These are phyloP conservation scores for Cryphonectria nitschkei DNA, from an alignment of 2,329 filamentous ascomycete genomes.

Conservation along the genomic window DNA sequence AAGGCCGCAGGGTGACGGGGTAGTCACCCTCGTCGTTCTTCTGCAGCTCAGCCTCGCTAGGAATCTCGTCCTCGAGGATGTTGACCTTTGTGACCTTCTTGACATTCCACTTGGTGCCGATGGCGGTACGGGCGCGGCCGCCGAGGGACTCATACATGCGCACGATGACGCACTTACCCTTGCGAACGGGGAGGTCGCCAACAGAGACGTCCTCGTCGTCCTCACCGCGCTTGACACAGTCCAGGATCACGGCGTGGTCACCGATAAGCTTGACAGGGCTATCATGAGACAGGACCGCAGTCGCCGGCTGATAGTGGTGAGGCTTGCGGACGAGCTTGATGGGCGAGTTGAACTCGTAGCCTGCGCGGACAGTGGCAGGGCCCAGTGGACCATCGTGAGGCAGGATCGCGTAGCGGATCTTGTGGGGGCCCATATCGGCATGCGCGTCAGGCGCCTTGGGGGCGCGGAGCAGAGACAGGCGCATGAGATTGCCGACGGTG, in stretches of 20 bases:
- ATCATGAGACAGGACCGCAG: conserved; percentile 34
- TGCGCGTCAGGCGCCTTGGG: conserved; percentile 92
- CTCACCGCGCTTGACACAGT: conserved; percentile 91
- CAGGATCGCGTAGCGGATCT: conserved; percentile 87
- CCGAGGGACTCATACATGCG: conserved; percentile 89
- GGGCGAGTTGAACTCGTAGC: conserved; percentile 89
- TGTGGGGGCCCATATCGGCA: conserved; percentile 90
- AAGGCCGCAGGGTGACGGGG: conserved; percentile 70
- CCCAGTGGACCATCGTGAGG: conserved; percentile 78
- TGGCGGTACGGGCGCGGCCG: conserved; percentile 73
- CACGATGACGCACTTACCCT: conserved; percentile 79
- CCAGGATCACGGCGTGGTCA: conserved; percentile 72
- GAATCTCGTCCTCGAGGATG: conserved; percentile 72
- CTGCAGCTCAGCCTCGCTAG: conserved; percentile 66
- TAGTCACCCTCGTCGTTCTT: conserved; percentile 55
- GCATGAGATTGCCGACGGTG: conserved; percentile 86
- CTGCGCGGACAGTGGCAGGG: conserved; percentile 76
- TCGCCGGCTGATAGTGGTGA: conserved; percentile 22
- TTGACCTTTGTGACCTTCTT: conserved; percentile 83
- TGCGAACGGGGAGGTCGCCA: conserved; percentile 64
- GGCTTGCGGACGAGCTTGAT: conserved; percentile 58
- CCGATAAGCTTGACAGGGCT: conserved; percentile 69
- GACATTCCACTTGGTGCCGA: conserved; percentile 71
- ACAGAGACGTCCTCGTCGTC: conserved; percentile 76
- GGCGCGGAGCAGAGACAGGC: conserved; percentile 80